Evolutionary conservation across 2,329 filamentous ascomycete species (phyloP).

Genomic region (Alternaria triticina): DNA sequence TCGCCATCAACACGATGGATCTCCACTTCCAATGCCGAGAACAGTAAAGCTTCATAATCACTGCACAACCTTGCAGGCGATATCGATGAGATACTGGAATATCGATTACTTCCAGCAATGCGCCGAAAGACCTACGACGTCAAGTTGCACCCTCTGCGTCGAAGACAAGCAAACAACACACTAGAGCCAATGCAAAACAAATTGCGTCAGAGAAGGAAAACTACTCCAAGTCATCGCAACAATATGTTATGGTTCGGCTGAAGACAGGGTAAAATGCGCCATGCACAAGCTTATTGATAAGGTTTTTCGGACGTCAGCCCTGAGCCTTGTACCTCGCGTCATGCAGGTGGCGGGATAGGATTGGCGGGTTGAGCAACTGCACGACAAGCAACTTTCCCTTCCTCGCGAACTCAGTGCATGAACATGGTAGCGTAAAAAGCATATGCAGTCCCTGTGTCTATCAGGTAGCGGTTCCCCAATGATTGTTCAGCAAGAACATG

Average conservation of each 20-base stretch:
- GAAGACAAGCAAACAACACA: background rate
- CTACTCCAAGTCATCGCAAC: background rate
- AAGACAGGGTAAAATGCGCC: background rate
- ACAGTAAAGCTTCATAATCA: background rate
- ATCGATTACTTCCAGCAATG: background rate
- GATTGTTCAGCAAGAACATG: background rate
- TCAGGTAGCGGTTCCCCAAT: background rate
- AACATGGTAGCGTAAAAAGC: background rate
- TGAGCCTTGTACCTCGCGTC: constrained; percentile 2
- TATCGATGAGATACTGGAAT: background rate
- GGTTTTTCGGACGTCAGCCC: background rate
- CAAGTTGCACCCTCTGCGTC: background rate
- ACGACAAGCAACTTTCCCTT: background rate
- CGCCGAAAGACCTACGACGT: background rate
- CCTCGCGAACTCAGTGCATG: too few relatives aligned
- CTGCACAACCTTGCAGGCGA: background rate
- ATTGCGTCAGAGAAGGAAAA: background rate
- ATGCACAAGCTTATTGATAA: background rate
- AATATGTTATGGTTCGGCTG: background rate
- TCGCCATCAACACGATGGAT: constrained; percentile 10
- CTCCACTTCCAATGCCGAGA: constrained; percentile 17
- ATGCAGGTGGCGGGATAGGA: background rate
- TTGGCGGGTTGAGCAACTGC: background rate
- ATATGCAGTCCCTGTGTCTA: background rate
- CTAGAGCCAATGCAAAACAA: background rate